Evolutionary conservation across 192 early-diverging fungal species (phyloP), one percentile per base, ranked within the genome.

Genomic region (Coemansia aciculifera): DNA sequence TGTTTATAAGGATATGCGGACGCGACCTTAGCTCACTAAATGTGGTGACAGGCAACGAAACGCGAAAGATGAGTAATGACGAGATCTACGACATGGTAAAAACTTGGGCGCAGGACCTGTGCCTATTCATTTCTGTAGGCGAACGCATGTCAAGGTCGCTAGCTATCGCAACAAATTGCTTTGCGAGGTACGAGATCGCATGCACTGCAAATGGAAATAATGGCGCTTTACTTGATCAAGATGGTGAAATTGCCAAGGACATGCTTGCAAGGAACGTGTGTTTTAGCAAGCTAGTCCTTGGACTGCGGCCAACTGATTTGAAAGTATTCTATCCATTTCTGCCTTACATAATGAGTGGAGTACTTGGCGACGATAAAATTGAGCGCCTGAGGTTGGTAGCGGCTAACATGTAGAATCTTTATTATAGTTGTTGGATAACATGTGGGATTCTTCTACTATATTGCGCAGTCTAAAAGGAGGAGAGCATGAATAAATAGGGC

Each of bases 231-330:
- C 43, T 60, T 32, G 72, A 80, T 24, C 38, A 59, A 1, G 19
- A 59, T 4, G 72, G 66, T 9, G 24, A 34, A 13, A 32, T 68
- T 21, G 78, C 78, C 3, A 38, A 43, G 29, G 27, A 59, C 27
- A 72, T 81, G 73, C 42, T 81, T 40, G 52, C 43, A 2, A 36
- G 23, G 2, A 27, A 72, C 17, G 24, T 19, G 37, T 39, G 13
- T 0, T 31, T 68, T 13, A 68, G 69, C 42, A 31, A 34, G 27
- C 59, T 64, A 52, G 71, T 75, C 56, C 31, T 81, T 42, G 73
- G 78, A 1, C 40, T 81, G 34, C 63, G 70, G 5, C 66, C 73
- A 27, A 51, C 43, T 5, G 78, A 81, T 5, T 60, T 81, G 70
- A 31, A 61, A 21, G 19, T 38, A 7, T 60, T 81, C 7, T 81